Percentiles rank a stretch among this genome's conserved stretches.
Conservation (phyloP, 2,329 filamentous ascomycete species). For the Fusarium multiceps region DNA sequence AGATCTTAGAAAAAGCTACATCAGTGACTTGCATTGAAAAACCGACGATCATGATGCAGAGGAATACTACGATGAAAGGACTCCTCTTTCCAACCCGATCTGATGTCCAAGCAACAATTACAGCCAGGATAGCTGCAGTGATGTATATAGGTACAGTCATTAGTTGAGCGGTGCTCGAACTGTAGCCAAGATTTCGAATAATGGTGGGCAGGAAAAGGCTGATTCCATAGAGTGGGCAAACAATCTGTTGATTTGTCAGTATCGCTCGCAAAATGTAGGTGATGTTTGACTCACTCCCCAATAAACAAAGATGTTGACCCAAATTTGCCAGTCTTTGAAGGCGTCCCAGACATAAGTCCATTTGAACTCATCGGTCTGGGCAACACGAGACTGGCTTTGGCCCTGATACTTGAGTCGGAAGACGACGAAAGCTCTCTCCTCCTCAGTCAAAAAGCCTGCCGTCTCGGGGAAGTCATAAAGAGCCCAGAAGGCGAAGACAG, state of each 20-base stretch:
- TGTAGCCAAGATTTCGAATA: conserved; percentile 68
- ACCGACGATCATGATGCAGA: conserved; percentile 65
- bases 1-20: not conserved
- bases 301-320: conserved; percentile 69
- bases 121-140: conserved; percentile 69
- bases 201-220: conserved; percentile 73
- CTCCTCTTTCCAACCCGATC: conserved; percentile 65
- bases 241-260: conserved; percentile 51
- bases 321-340: conserved; percentile 84
- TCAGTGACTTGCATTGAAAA: conserved; percentile 61
- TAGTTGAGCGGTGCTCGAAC: conserved; percentile 68
- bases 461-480: conserved; percentile 86
- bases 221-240: conserved; percentile 67
- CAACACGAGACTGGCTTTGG: conserved; percentile 52
- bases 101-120: conserved; percentile 65
- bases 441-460: conserved; percentile 76
- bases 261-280: accelerated
- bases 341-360: conserved; percentile 79
- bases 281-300: conserved; percentile 64
- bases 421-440: conserved; percentile 77
- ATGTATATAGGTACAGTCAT: conserved; percentile 72
- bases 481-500: conserved; percentile 73
- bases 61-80: conserved; percentile 66
- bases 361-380: conserved; percentile 79
- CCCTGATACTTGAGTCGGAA: conserved; percentile 75